These are phyloP conservation scores for Lichtheimia ramosa DNA, from an alignment of 371 early-diverging fungal genomes.

Conservation along the genomic window DNA sequence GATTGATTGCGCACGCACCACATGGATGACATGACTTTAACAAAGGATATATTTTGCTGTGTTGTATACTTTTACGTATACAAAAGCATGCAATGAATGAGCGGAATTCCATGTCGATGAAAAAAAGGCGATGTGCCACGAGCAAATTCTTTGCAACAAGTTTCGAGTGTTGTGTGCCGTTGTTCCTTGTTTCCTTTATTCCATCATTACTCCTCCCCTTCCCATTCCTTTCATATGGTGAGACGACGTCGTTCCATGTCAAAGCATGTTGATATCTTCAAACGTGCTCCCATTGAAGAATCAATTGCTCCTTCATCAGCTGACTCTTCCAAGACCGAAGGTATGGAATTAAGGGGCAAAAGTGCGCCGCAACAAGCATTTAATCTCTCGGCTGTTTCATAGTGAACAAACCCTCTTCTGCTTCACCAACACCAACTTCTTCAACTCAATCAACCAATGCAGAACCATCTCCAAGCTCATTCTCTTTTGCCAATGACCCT, in stretches of 20 bases:
- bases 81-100: too few relatives aligned
- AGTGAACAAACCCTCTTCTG: background rate
- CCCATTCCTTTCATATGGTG: background rate
- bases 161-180: too few relatives aligned
- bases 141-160: background rate
- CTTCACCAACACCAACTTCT: background rate
- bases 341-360: too few relatives aligned
- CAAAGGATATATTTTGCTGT: too few relatives aligned
- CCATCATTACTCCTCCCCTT: background rate
- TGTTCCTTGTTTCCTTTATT: background rate
- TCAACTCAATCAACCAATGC: background rate
- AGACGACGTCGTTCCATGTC: background rate
- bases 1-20: too few relatives aligned
- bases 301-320: background rate
- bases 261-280: background rate
- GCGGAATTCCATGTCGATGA: background rate
- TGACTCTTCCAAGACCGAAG: background rate
- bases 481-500: background rate
- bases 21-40: too few relatives aligned
- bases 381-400: too few relatives aligned
- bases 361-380: too few relatives aligned
- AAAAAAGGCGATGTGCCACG: slow-evolving; percentile 2
- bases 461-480: too few relatives aligned
- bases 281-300: background rate
- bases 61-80: too few relatives aligned